A percentile compares a stretch with the other conserved stretches of the same genome.
Conservation (phyloP, 2,329 filamentous ascomycete genomes). For the Neoascochyta sp. region DNA sequence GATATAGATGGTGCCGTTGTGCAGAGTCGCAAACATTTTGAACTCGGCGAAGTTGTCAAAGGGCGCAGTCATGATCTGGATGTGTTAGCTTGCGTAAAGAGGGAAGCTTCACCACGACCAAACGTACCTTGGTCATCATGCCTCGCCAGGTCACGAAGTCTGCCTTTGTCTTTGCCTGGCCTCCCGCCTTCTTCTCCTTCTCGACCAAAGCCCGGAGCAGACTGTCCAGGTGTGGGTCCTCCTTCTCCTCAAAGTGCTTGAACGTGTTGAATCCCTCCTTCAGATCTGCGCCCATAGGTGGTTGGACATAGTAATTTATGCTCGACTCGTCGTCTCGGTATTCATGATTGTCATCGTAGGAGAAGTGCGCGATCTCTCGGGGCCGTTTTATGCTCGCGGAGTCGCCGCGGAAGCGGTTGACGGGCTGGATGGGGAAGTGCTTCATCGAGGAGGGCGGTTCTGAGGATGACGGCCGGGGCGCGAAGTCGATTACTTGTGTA, state of each 20-base stretch:
- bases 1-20: constrained; percentile 77
- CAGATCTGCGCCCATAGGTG: constrained; percentile 66
- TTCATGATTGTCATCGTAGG: constrained; percentile 79
- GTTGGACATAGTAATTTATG: constrained; percentile 84
- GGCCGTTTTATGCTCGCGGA: constrained; percentile 35
- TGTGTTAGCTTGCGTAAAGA: constrained; percentile 3
- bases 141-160: constrained; percentile 91
- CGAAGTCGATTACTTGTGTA: constrained; percentile 1
- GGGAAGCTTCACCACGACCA: no score
- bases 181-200: constrained; percentile 61
- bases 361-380: constrained; percentile 89
- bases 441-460: constrained; percentile 3
- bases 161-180: constrained; percentile 63
- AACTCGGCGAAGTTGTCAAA: constrained; percentile 80
- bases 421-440: constrained; percentile 29
- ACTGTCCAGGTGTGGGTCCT: constrained; percentile 84
- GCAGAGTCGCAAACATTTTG: constrained; percentile 91
- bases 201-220: constrained; percentile 71
- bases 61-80: constrained; percentile 76
- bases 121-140: constrained; percentile 90
- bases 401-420: constrained; percentile 33
- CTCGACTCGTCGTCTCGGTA: constrained; percentile 75
- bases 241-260: constrained; percentile 72
- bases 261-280: constrained; percentile 80
- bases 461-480: not conserved